Conservation (phyloP, 805 yeast genomes). For the Teunomyces kruisii region DNA sequence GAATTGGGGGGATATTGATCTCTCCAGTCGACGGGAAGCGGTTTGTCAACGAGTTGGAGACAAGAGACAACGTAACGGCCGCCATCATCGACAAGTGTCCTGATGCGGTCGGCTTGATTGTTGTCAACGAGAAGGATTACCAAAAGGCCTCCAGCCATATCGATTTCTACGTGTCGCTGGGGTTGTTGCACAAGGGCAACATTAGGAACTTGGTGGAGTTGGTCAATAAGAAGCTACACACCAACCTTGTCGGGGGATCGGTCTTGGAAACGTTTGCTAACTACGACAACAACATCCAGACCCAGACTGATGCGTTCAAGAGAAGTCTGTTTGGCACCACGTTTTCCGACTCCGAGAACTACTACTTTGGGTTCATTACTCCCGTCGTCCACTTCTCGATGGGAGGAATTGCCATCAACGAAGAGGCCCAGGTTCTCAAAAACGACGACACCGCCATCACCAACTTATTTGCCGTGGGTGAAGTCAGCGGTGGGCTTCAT, state of each 20-base stretch:
- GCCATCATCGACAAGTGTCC: conserved; percentile 34
- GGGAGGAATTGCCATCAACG: conserved; percentile 27
- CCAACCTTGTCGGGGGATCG: conserved; percentile 8
- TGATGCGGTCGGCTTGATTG: conserved; percentile 18
- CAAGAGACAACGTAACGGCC: conserved; percentile 53
- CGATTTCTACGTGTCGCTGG: conserved; percentile 45
- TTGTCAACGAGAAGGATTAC: conserved; percentile 45
- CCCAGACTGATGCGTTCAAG: conserved; percentile 29
- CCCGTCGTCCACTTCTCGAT: conserved; percentile 37
- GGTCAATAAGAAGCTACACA: conserved; percentile 12
- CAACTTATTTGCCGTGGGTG: conserved; percentile 65
- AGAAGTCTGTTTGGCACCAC: conserved; percentile 30
- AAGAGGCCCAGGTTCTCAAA: conserved; percentile 16
- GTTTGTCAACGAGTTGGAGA: conserved; percentile 53
- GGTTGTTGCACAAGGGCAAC: conserved; percentile 25
- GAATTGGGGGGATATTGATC: conserved; percentile 56
- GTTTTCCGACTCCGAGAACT: conserved; percentile 15
- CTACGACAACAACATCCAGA: conserved; percentile 15
- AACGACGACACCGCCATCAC: conserved; percentile 29
- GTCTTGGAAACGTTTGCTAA: conserved; percentile 14
- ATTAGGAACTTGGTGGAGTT: conserved; percentile 16
- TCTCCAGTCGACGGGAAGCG: conserved; percentile 46
- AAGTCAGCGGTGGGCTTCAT: conserved; percentile 67
- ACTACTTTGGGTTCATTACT: conserved; percentile 51
- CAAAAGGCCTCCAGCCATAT: conserved; percentile 47